Percentiles rank a stretch among this genome's conserved stretches.
Conservation (phyloP, 2,329 filamentous ascomycete genomes). For the Cytospora mali region DNA sequence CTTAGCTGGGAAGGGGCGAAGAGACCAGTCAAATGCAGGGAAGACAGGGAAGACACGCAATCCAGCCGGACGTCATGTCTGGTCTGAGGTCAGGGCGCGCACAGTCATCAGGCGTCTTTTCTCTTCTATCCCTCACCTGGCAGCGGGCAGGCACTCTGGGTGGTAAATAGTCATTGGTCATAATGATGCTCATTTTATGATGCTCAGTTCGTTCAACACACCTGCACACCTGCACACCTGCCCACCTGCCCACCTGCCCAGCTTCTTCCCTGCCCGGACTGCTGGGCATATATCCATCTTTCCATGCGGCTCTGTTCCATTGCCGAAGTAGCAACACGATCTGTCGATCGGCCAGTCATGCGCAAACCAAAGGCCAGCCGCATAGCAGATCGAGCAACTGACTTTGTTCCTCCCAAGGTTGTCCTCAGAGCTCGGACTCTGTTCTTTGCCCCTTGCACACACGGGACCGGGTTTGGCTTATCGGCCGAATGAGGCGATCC, state of each 20-base stretch:
- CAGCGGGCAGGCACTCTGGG: too few species aligned
- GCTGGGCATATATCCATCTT: conserved; percentile 11
- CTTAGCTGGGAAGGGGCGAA: conserved; percentile 1
- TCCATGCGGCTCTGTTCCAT: conserved; percentile 27
- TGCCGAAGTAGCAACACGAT: conserved; percentile 9
- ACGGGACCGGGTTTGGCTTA: conserved; percentile 5
- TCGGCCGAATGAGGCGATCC: conserved; percentile 19
- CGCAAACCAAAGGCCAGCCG: not conserved
- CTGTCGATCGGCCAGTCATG: conserved; percentile 15
- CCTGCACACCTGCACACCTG: too few species aligned
- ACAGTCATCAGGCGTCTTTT: conserved; percentile 17
- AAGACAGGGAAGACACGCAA: conserved; percentile 6
- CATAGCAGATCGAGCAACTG: not conserved
- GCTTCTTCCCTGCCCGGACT: too few species aligned
- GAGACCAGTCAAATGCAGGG: conserved; percentile 8
- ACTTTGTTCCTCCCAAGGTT: not conserved
- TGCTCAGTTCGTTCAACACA: too few species aligned
- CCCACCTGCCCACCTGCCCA: too few species aligned
- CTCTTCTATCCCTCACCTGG: not conserved
- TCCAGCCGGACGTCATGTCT: conserved; percentile 22
- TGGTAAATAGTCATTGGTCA: not conserved
- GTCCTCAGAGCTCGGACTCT: not conserved
- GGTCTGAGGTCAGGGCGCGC: conserved; percentile 21
- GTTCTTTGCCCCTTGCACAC: conserved; percentile 7
- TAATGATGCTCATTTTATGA: too few species aligned